Conservation (phyloP, 148 eudicot species). For the Pouteria glomerata region DNA sequence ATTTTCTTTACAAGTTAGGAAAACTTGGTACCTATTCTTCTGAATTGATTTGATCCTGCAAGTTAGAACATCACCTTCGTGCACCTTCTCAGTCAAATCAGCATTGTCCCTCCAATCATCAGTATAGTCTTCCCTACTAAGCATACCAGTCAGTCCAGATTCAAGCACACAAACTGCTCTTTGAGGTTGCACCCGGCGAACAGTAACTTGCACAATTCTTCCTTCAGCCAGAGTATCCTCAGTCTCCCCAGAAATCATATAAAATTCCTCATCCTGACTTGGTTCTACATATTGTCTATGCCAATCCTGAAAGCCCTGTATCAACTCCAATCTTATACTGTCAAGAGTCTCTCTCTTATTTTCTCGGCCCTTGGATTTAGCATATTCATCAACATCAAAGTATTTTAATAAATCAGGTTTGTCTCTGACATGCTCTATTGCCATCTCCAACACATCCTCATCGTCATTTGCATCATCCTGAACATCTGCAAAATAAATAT, state of each 20-base stretch:
- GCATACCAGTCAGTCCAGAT: constrained; percentile 82
- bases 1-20: constrained; percentile 70
- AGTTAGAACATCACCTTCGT: constrained; percentile 75
- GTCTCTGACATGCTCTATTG: constrained; percentile 89
- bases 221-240: constrained; percentile 86
- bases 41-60: constrained; percentile 69
- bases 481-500: constrained; percentile 56
- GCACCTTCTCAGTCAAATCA: constrained; percentile 85
- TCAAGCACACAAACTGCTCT: constrained; percentile 77
- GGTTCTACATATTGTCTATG: constrained; percentile 69
- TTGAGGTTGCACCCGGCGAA: constrained; percentile 77
- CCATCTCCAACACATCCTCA: constrained; percentile 81
- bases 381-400: constrained; percentile 64
- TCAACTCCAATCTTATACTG: constrained; percentile 69
- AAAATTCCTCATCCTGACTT: constrained; percentile 73
- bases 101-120: constrained; percentile 76
- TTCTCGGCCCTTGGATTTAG: constrained; percentile 36
- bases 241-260: constrained; percentile 86
- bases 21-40: constrained; percentile 72
- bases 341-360: constrained; percentile 72
- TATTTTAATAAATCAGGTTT: constrained; percentile 56
- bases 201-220: constrained; percentile 82
- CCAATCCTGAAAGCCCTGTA: constrained; percentile 93
- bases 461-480: constrained; percentile 74
- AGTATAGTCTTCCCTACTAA: constrained; percentile 66